Evolutionary conservation across 441 rosid species (phyloP), one percentile per base, ranked within the genome.

Genomic region (Cnidoscolus chayamansa): DNA sequence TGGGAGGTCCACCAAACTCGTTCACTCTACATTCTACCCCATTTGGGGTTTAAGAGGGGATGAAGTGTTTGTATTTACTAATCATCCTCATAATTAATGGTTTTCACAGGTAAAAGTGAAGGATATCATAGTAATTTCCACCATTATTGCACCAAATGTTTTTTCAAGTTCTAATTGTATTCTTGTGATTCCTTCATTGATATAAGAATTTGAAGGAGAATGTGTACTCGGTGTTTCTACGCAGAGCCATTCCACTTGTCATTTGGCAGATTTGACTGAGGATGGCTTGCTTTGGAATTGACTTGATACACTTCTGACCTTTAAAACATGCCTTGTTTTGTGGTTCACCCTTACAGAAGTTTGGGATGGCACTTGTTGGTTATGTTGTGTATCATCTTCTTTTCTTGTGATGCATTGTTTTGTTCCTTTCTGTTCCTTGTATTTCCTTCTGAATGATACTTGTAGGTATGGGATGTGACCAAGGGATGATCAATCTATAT

Each of bases 391-490:
- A 45, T 0, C 31, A 17, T 53, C 67, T 25, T 50, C 49, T 58
- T 56, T 49, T 17, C 43, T n/a, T 73, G 12, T 67, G 49, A 63
- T 67, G 8, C 51, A 10, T 55, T 43, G 70, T 40, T 72, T 43
- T 72, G 8, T 40, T 55, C 4, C 19, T 49, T 63, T 49, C 63
- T n/a, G 40, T 63, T 74, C 30, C 68, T 71, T 35, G 45, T 63
- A 43, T 70, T 72, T 10, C 19, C 17, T 47, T 75, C 11, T 32
- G 49, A 63, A 54, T 73, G 59, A 53, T 43, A 63, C 72, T 74
- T 62, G 51, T 81, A 89, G 91, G 73, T 53, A 71, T 78, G 80
- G 89, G 89, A 49, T 77, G 84, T 74, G 73, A 75, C 65, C 84
- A 62, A 47, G 84, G 79, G 37, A 82, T 83, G 67, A 74, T 73